These are phyloP conservation scores for Orobanche coerulescens DNA, from an alignment of 257 asterid genomes.

Conservation along the genomic window DNA sequence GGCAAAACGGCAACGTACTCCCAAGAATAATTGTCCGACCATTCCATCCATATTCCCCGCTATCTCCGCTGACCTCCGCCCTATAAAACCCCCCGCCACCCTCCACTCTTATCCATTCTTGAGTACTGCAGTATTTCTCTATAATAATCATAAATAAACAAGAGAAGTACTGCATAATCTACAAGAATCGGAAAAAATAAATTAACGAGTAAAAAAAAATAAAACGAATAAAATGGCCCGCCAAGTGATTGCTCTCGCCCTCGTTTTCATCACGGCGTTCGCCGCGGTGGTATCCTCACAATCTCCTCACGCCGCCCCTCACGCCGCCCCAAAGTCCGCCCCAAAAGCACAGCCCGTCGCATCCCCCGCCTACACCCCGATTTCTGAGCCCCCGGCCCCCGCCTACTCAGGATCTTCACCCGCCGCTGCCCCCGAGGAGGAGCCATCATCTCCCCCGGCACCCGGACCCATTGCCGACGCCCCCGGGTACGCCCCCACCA, in stretches of 20 bases:
- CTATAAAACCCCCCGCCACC: constrained; percentile 32
- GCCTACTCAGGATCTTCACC: neutral
- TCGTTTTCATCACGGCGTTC: constrained; percentile 45
- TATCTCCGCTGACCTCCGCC: constrained; percentile 22
- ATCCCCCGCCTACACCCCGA: neutral
- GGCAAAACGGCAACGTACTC: neutral
- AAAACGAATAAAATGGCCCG: constrained; percentile 46
- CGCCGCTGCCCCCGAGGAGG: constrained; percentile 27
- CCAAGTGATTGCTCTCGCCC: constrained; percentile 42
- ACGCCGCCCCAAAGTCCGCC: constrained; percentile 19
- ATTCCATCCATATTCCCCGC: constrained; percentile 14
- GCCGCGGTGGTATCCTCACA: constrained; percentile 47
- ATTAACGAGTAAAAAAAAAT: neutral
- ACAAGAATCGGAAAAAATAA: constrained; percentile 31
- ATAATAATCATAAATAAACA: neutral
- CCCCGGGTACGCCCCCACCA: constrained; percentile 14
- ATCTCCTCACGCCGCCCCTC: constrained; percentile 35
- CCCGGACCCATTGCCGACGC: constrained; percentile 23
- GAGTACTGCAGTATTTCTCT: constrained; percentile 37
- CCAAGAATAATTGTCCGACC: constrained; percentile 8
- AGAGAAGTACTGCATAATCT: constrained; percentile 39
- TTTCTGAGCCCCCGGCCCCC: neutral
- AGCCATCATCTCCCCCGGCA: constrained; percentile 41
- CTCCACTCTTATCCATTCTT: constrained; percentile 31
- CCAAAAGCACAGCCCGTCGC: neutral